These are phyloP conservation scores for Saitozyma sp. DNA, from an alignment of 768 basidiomycete genomes.

Conservation along the genomic window DNA sequence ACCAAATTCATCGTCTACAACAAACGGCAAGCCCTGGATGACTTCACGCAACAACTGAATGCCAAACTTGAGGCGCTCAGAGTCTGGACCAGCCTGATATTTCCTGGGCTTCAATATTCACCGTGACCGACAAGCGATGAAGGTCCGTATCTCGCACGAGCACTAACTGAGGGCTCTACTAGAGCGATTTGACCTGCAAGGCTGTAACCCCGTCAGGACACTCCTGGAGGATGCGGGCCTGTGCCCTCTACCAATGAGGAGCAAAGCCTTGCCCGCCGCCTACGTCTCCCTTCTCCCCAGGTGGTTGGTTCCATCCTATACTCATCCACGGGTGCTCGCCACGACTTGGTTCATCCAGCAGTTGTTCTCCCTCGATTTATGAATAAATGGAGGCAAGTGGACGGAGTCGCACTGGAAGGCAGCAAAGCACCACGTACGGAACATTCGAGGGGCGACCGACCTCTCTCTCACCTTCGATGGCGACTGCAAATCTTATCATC, in stretches of 20 bases:
- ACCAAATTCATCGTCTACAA: slow-evolving; percentile 21
- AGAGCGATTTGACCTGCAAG: not conserved
- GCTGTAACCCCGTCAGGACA: not conserved
- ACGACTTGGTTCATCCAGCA: slow-evolving; percentile 11
- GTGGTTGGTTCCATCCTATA: slow-evolving; percentile 17
- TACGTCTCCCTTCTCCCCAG: slow-evolving; percentile 4
- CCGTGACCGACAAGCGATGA: slow-evolving; percentile 7
- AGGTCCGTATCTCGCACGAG: slow-evolving; percentile 15
- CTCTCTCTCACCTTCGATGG: slow-evolving; percentile 20
- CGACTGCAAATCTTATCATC: not conserved
- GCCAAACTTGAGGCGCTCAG: slow-evolving; percentile 6
- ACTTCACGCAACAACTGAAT: slow-evolving; percentile 4
- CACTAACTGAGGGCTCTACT: slow-evolving; percentile 5
- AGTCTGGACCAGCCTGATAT: slow-evolving; percentile 3
- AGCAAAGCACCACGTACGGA: slow-evolving; percentile 22
- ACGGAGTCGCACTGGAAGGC: slow-evolving; percentile 14
- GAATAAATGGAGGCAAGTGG: slow-evolving; percentile 8
- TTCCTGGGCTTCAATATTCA: slow-evolving; percentile 17
- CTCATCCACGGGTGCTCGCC: slow-evolving; percentile 9
- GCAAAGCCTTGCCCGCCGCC: not conserved
- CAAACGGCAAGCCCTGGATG: slow-evolving; percentile 2
- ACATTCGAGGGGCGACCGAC: slow-evolving; percentile 18
- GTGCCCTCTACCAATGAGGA: slow-evolving; percentile 11
- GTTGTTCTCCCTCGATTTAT: slow-evolving; percentile 9
- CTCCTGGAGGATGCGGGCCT: too few relatives aligned